Percentiles rank a stretch among this genome's conserved stretches.
phyloP scores from a whole-genome alignment of 352 stramenopile species.

The Pythium guiyangense region DNA sequence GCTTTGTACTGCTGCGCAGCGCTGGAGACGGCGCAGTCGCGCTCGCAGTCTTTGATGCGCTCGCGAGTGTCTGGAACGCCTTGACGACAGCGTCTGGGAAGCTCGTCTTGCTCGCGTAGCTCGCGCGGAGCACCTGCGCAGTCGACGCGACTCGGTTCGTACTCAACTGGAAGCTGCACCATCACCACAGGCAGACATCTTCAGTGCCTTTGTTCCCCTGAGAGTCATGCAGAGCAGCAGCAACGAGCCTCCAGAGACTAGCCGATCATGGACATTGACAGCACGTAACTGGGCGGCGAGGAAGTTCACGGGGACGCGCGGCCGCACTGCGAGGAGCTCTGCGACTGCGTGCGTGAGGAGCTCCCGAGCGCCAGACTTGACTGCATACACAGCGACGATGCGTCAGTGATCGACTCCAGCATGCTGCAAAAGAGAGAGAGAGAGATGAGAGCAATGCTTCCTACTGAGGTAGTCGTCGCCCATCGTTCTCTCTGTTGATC shows the following conservation, averaged over 20 bases:
- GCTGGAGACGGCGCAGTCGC: not conserved
- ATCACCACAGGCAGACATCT: not conserved
- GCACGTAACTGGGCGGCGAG: constrained; percentile 11
- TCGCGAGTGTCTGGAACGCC: constrained; percentile 3
- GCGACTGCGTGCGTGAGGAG: constrained; percentile 10
- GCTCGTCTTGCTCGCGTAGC: constrained; percentile 2
- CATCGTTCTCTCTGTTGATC: not conserved
- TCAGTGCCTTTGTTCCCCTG: no score
- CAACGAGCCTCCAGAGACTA: not conserved
- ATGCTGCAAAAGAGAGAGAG: no score
- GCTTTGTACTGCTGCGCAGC: not conserved
- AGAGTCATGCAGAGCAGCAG: no score
- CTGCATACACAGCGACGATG: not conserved
- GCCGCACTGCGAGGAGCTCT: constrained; percentile 7
- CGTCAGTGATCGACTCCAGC: no score
- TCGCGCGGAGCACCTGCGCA: constrained; percentile 3
- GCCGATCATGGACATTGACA: not conserved
- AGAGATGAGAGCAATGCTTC: not conserved
- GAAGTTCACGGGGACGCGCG: constrained; percentile 8
- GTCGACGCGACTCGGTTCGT: constrained; percentile 3
- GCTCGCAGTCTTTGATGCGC: not conserved
- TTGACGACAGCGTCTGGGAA: constrained; percentile 6
- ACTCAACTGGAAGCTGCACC: constrained; percentile 8
- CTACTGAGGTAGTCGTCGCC: constrained; percentile 11
- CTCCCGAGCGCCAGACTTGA: constrained; percentile 8